phyloP scores from a whole-genome alignment of 1,284 basidiomycete genomes.

The Tylopilus sp. region DNA sequence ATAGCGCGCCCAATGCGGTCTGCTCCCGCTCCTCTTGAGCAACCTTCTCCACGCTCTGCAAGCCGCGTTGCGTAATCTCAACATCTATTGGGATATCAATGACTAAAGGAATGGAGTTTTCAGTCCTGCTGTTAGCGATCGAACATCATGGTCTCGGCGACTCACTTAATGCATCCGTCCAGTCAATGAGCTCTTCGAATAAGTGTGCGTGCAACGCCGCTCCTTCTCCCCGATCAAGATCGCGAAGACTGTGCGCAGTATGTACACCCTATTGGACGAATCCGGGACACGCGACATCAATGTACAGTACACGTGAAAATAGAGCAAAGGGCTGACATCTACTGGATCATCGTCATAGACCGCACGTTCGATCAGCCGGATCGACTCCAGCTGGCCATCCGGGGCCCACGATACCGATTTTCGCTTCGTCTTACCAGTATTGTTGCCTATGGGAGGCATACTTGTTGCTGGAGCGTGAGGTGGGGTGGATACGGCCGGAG shows the following conservation, averaged over 20 bases:
- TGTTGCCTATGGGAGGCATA: conserved; percentile 35
- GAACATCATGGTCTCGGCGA: conserved; percentile 16
- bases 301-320: conserved; percentile 48
- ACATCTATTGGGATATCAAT: conserved; percentile 59
- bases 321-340: conserved; percentile 62
- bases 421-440: conserved; percentile 55
- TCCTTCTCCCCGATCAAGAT: conserved; percentile 79
- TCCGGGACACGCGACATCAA: conserved; percentile 45
- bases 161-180: conserved; percentile 73
- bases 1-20: conserved; percentile 69
- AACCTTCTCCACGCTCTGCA: conserved; percentile 59
- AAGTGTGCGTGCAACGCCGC: conserved; percentile 73
- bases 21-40: conserved; percentile 73
- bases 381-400: conserved; percentile 63
- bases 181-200: conserved; percentile 81
- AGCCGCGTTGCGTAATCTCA: conserved; percentile 53
- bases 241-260: conserved; percentile 65
- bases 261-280: conserved; percentile 57
- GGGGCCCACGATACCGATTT: conserved; percentile 76
- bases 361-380: conserved; percentile 76
- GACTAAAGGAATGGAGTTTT: conserved; percentile 37
- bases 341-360: conserved; percentile 79
- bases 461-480: conserved; percentile 32
- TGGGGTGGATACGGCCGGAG: conserved; percentile 44
- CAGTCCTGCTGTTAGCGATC: conserved; percentile 16